Conservation (phyloP, 768 basidiomycete species). For the Trametes cubensis region DNA sequence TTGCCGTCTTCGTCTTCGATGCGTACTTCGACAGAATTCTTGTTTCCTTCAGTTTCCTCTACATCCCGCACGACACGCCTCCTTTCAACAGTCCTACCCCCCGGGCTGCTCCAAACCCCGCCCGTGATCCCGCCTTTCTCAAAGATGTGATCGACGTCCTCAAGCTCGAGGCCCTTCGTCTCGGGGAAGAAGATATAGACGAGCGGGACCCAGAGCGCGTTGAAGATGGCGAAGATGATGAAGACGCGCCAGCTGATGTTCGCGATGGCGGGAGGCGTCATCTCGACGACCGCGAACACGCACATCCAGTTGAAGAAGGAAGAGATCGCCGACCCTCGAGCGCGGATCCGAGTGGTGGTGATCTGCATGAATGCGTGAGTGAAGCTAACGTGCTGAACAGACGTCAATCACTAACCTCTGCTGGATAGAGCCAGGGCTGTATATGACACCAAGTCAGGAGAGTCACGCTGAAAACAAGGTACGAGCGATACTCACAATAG, state of each 20-base stretch:
- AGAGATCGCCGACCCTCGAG: conserved; percentile 39
- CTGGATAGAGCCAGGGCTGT: conserved; percentile 42
- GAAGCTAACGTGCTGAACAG: too few species aligned
- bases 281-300: conserved; percentile 45
- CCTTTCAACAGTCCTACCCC: conserved; percentile 37
- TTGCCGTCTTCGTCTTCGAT: not conserved
- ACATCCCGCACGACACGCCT: conserved; percentile 24
- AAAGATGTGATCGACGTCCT: conserved; percentile 44
- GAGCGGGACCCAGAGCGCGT: conserved; percentile 47
- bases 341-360: conserved; percentile 42
- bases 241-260: conserved; percentile 48
- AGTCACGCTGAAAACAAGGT: not conserved
- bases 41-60: conserved; percentile 17
- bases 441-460: not conserved
- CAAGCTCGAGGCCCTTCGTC: conserved; percentile 43
- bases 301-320: conserved; percentile 32
- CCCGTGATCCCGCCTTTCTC: conserved; percentile 47
- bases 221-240: conserved; percentile 49
- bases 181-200: conserved; percentile 40
- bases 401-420: conserved; percentile 23
- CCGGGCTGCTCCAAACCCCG: conserved; percentile 42
- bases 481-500: conserved; percentile 34
- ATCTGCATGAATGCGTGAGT: conserved; percentile 28
- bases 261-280: conserved; percentile 46
- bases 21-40: conserved; percentile 1